Evolutionary conservation across 345 rosid species (phyloP), one percentile per base, ranked within the genome.

Genomic region (Sisymbrium altissimum): DNA sequence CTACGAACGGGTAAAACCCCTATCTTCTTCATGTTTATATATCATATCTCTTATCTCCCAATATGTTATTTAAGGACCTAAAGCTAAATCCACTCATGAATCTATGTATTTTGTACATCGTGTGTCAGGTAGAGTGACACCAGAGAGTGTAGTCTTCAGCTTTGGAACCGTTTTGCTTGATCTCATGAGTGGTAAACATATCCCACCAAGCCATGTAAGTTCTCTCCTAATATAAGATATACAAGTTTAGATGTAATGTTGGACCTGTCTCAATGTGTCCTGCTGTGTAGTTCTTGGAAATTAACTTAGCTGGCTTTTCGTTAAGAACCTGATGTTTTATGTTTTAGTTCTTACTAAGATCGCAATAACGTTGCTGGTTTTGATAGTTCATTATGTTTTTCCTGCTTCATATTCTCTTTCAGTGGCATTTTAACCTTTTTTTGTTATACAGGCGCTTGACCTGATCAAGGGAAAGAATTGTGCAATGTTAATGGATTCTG

Each of bases 111-210:
- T 14, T 68, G 55, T 60, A 33, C 25, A 33, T 56, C 45, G 64
- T 62, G 71, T 58, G 41, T 68, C 97, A 95, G 99, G 99, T 66
- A 83, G 99, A 84, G 99, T 95, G 79, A 95, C 92, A 25, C 71
- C 87, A 6, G 99, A 95, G 74, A 95, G 99, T 78, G 96, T 95
- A 14, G 97, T 95, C 48, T 95, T 92, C 86, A 90, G 99, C 81
- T 95, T 95, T 70, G 99, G 99, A 38, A 95, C 99, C 40, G 78
- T 95, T 80, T 72, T 95, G 83, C 89, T 95, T 3, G 99, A 95
- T 82, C 97, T 95, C 81, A 85, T 92, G 72, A 92, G 99, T 45
- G 99, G 97, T 59, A 95, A 95, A 74, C 99, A 92, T 86, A 94
- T 94, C 66, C 98, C 98, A 66, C 98, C 98, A 2, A 95, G 99